Evolutionary conservation across 352 stramenopile genomes (phyloP), one percentile per base, ranked within the genome.

Genomic region (Phytophthora pisi): DNA sequence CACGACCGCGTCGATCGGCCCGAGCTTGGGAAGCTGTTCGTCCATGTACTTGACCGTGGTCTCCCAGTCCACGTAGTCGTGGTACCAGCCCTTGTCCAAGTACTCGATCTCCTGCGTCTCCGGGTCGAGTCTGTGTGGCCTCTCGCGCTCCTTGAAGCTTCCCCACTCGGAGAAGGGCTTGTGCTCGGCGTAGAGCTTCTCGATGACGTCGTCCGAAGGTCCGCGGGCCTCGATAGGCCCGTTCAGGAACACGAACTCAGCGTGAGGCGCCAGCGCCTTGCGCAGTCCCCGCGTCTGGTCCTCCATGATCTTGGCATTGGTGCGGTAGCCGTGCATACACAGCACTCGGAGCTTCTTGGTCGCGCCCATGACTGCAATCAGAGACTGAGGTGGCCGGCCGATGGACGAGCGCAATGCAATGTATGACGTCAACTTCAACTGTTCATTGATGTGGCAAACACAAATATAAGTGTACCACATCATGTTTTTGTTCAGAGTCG

Each of bases 271-370:
- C 23, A 91, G 61, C 4, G 73, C 79, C 13, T 71, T 74, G 5
- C 74, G 77, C 24, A 91, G 57, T 1, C 68, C 69, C 3, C 71
- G 72, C 26, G 73, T 82, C 61, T 91, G 82, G 61, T 82, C 77
- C 28, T 68, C 31, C 77, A 91, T 88, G 18, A 89, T 75, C 26
- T 59, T 64, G 18, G 45, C 54, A 28, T 90, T 92, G 50, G 84
- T 87, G 56, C 80, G 78, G 49, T 74, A 88, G 24, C 84, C 81
- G 45, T 92, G 84, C 62, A 91, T 78, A 55, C 77, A 90, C 42
- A 91, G 61, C 46, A 90, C 73, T 34, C 81, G 83, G 20, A 91
- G 59, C 57, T 73, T 72, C 69, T 30, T 75, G 46, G 36, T 46
- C 10, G 61, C 46, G 34, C 50, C 61, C 58, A 70, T 70, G 40